Percentiles rank a stretch among this genome's conserved stretches.
These are phyloP conservation scores for Erysimum pusillum DNA, from an alignment of 441 rosid genomes.

Conservation along the genomic window DNA sequence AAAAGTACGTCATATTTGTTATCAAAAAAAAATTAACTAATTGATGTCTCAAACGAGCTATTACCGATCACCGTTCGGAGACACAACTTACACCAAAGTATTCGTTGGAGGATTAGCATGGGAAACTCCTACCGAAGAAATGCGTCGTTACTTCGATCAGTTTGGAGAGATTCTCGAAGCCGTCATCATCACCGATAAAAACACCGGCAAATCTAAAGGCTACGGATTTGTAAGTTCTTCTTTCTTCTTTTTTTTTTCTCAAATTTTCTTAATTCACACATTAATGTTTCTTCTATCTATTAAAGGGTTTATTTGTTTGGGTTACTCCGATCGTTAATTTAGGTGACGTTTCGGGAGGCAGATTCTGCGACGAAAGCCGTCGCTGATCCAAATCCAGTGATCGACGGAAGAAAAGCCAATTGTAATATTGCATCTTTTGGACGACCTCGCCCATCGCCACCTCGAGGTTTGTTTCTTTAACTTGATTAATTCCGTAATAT, in stretches of 20 bases:
- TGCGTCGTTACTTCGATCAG: slow-evolving; percentile 86
- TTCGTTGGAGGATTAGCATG: slow-evolving; percentile 96
- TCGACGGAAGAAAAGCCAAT: slow-evolving; percentile 90
- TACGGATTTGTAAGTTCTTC: slow-evolving; percentile 82
- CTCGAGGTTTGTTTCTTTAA: slow-evolving; percentile 62
- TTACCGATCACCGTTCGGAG: slow-evolving; percentile 92
- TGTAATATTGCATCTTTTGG: slow-evolving; percentile 94
- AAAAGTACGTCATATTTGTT: not conserved
- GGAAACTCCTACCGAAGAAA: slow-evolving; percentile 92
- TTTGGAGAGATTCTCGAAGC: slow-evolving; percentile 98
- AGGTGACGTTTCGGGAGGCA: slow-evolving; percentile 90
- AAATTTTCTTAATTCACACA: not conserved
- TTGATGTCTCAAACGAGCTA: slow-evolving; percentile 47
- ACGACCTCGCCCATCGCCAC: slow-evolving; percentile 86
- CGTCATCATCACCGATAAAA: slow-evolving; percentile 84
- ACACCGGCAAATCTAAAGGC: slow-evolving; percentile 91
- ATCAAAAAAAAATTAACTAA: too few relatives aligned
- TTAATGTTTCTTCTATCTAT: not conserved
- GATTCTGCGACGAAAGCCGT: slow-evolving; percentile 90
- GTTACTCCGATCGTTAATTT: not conserved
- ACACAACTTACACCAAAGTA: slow-evolving; percentile 87
- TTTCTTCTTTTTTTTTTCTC: not conserved
- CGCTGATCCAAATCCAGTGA: slow-evolving; percentile 81
- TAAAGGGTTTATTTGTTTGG: not conserved
- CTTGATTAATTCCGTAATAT: not conserved